Conservation (phyloP, 164 flowering plant genomes). For the Platanus orientalis region DNA sequence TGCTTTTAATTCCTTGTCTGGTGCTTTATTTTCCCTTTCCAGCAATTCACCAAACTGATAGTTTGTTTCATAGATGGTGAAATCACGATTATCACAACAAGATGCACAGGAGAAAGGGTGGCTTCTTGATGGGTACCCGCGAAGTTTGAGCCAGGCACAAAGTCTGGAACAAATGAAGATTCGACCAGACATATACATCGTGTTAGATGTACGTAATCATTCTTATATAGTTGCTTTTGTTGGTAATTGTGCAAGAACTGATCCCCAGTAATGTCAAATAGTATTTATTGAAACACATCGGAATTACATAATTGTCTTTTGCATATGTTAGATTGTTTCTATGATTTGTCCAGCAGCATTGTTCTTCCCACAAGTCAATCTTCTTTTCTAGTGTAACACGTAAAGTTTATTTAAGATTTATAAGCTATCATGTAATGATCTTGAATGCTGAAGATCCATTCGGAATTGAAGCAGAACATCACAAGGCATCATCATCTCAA, state of each 20-base stretch:
- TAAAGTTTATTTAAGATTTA: neutral
- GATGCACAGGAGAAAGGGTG: constrained; percentile 88
- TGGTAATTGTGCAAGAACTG: neutral
- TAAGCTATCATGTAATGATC: neutral
- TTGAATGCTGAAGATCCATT: neutral
- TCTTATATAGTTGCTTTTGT: constrained; percentile 5
- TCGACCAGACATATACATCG: constrained; percentile 68
- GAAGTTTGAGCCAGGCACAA: constrained; percentile 72
- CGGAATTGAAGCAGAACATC: neutral
- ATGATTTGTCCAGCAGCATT: too few species aligned
- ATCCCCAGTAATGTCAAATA: neutral
- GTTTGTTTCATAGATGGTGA: constrained; percentile 67
- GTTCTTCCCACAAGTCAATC: too few species aligned
- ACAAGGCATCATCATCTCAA: neutral
- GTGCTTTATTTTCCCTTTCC: neutral
- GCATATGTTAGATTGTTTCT: too few species aligned
- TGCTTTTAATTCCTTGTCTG: constrained; percentile 1
- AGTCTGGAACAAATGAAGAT: constrained; percentile 65
- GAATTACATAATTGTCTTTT: neutral
- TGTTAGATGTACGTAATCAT: constrained; percentile 58
- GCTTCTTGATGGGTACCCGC: constrained; percentile 95
- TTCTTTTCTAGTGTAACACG: too few species aligned
- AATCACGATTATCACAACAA: constrained; percentile 51
- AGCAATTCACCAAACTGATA: neutral
- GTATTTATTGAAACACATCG: neutral